These are phyloP conservation scores for Gremmenia infestans DNA, from an alignment of 2,329 filamentous ascomycete species.

Conservation along the genomic window DNA sequence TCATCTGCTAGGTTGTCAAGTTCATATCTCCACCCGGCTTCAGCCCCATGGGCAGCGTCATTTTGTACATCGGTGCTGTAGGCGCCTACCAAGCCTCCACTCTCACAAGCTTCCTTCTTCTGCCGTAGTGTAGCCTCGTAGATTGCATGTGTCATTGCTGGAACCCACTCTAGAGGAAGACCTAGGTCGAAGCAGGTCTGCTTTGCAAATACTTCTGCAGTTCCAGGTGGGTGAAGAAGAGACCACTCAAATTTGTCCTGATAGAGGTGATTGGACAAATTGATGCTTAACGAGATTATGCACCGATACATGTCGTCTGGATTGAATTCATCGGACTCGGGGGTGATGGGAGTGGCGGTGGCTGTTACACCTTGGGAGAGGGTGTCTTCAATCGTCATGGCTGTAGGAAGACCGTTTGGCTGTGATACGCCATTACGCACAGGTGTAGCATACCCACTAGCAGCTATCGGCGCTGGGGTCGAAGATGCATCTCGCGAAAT, in stretches of 20 bases:
- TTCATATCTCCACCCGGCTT: conserved; percentile 93
- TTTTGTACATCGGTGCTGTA: conserved; percentile 74
- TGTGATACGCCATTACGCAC: conserved; percentile 43
- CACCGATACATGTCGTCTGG: conserved; percentile 94
- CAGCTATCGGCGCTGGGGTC: conserved; percentile 31
- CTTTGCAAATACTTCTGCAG: conserved; percentile 87
- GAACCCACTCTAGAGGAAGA: conserved; percentile 86
- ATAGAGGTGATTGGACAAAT: conserved; percentile 84
- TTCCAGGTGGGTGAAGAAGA: conserved; percentile 82
- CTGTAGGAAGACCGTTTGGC: conserved; percentile 42
- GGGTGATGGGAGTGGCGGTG: conserved; percentile 57
- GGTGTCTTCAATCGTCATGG: conserved; percentile 40
- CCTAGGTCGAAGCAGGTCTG: conserved; percentile 91
- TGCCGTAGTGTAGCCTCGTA: conserved; percentile 89
- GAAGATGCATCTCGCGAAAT: conserved; percentile 36
- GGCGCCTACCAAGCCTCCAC: conserved; percentile 78
- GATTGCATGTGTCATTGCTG: conserved; percentile 91
- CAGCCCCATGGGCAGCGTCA: conserved; percentile 73
- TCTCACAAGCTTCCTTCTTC: conserved; percentile 95
- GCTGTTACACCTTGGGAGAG: conserved; percentile 55
- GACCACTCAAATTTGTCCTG: conserved; percentile 99
- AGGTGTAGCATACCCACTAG: conserved; percentile 53
- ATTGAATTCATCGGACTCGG: conserved; percentile 71
- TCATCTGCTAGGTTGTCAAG: conserved; percentile 80
- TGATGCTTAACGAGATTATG: conserved; percentile 85